phyloP scores from a whole-genome alignment of 768 basidiomycete species.

The Scleroderma citrinum region DNA sequence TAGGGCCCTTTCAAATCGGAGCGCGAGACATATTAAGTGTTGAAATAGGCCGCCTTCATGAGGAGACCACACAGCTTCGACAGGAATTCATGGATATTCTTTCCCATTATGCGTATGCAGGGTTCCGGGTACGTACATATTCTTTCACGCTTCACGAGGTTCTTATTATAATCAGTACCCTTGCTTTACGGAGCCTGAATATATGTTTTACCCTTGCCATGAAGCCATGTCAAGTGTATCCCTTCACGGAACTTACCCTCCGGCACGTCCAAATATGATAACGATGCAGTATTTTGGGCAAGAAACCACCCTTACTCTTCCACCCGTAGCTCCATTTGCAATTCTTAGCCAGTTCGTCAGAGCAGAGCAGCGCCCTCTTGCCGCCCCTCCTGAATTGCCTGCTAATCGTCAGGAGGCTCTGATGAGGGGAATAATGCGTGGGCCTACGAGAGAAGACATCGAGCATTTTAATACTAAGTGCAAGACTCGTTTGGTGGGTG shows the following conservation, averaged over 20 bases:
- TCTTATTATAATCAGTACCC: constrained; percentile 27
- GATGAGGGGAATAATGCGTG: constrained; percentile 23
- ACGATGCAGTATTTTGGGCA: constrained; percentile 41
- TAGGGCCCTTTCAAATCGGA: background rate
- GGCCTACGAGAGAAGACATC: constrained; percentile 45
- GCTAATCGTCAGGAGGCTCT: constrained; percentile 31
- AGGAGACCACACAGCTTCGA: constrained; percentile 30
- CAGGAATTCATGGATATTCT: constrained; percentile 32
- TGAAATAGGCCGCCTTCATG: constrained; percentile 15
- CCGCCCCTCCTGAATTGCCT: constrained; percentile 38
- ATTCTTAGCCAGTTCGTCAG: constrained; percentile 44
- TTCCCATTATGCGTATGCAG: constrained; percentile 43
- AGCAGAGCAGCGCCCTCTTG: constrained; percentile 29
- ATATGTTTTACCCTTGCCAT: constrained; percentile 19
- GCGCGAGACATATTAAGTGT: background rate
- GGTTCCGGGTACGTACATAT: constrained; percentile 40
- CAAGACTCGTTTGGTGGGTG: constrained; percentile 32
- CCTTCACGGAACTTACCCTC: constrained; percentile 24
- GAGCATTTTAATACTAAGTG: constrained; percentile 38
- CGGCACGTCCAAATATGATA: constrained; percentile 23
- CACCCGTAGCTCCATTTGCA: constrained; percentile 42
- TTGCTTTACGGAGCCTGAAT: constrained; percentile 35
- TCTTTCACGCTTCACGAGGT: background rate
- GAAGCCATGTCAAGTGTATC: constrained; percentile 10
- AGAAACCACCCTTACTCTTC: constrained; percentile 28